Percentiles rank a stretch among this genome's conserved stretches.
Conservation (phyloP, 257 asterid species). For the Jacaranda mimosifolia region DNA sequence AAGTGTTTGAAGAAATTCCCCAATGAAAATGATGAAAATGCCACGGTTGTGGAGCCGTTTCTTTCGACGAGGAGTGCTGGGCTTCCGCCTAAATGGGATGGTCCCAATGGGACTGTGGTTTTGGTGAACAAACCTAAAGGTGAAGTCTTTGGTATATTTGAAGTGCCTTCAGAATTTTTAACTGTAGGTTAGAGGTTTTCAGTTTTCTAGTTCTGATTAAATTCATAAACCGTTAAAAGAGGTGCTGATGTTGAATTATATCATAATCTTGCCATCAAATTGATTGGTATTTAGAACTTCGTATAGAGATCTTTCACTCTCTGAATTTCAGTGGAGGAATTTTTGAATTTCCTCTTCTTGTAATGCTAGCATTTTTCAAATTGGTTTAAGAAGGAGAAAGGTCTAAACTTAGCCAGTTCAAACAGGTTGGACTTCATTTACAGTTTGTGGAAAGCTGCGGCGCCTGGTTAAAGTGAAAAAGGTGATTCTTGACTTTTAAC, state of each 20-base stretch:
- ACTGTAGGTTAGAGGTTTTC: background rate
- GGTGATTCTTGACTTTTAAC: conserved; percentile 53
- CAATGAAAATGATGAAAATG: conserved; percentile 49
- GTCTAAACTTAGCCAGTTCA: conserved; percentile 42
- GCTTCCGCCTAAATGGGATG: conserved; percentile 96
- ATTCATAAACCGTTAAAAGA: background rate
- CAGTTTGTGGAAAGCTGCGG: conserved; percentile 96
- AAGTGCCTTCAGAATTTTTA: background rate
- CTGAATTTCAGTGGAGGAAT: conserved; percentile 1
- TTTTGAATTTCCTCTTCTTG: background rate
- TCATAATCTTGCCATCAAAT: background rate
- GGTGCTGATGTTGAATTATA: conserved; percentile 8
- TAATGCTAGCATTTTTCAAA: background rate
- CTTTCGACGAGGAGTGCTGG: conserved; percentile 79
- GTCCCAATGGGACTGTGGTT: conserved; percentile 84
- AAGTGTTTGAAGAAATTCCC: conserved; percentile 96
- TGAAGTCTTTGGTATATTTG: conserved; percentile 30
- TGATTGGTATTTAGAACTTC: background rate
- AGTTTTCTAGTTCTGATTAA: background rate
- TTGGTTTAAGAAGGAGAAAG: conserved; percentile 15
- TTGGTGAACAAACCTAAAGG: conserved; percentile 97
- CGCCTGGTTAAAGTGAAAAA: conserved; percentile 89
- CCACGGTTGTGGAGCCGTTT: conserved; percentile 60
- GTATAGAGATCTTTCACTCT: too few relatives aligned
- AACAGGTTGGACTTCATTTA: conserved; percentile 99